These are phyloP conservation scores for Phytopythium boreale DNA, from an alignment of 352 stramenopile species.

Conservation along the genomic window DNA sequence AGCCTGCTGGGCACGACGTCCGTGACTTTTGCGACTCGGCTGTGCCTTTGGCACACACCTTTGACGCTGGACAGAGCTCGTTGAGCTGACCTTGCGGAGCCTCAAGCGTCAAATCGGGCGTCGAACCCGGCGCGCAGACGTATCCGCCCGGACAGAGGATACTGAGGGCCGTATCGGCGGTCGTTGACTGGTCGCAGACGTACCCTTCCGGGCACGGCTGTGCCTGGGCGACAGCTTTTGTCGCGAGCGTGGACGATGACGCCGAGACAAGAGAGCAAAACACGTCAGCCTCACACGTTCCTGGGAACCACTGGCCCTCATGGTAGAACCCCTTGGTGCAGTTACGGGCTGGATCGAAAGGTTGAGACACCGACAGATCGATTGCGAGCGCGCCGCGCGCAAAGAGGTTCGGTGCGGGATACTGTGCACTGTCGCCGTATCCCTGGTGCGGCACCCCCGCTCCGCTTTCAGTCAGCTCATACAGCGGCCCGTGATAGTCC, in stretches of 20 bases:
- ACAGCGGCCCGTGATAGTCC: slow-evolving; percentile 94
- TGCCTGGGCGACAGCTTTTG: slow-evolving; percentile 64
- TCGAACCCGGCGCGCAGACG: slow-evolving; percentile 93
- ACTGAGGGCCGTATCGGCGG: slow-evolving; percentile 64
- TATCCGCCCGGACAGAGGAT: slow-evolving; percentile 91
- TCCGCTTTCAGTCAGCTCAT: slow-evolving; percentile 86
- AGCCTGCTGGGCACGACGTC: slow-evolving; percentile 82
- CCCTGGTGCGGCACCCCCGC: slow-evolving; percentile 86
- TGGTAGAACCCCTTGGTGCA: slow-evolving; percentile 93
- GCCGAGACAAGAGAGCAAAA: slow-evolving; percentile 76
- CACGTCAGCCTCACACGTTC: slow-evolving; percentile 95
- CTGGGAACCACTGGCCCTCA: slow-evolving; percentile 91
- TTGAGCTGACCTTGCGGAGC: slow-evolving; percentile 87
- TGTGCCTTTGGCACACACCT: slow-evolving; percentile 88
- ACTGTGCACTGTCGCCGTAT: slow-evolving; percentile 85
- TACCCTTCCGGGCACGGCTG: slow-evolving; percentile 93
- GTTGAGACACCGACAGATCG: slow-evolving; percentile 76
- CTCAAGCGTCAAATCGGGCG: slow-evolving; percentile 89
- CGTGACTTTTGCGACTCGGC: slow-evolving; percentile 78
- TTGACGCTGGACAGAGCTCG: slow-evolving; percentile 86
- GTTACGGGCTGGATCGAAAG: slow-evolving; percentile 89
- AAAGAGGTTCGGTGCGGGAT: slow-evolving; percentile 81
- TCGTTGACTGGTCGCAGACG: slow-evolving; percentile 92
- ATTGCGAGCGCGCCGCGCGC: slow-evolving; percentile 84
- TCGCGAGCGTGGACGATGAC: slow-evolving; percentile 10